Evolutionary conservation across 495 filamentous ascomycete species (phyloP), one percentile per base, ranked within the genome.

Genomic region (Trichoderma gamsii): DNA sequence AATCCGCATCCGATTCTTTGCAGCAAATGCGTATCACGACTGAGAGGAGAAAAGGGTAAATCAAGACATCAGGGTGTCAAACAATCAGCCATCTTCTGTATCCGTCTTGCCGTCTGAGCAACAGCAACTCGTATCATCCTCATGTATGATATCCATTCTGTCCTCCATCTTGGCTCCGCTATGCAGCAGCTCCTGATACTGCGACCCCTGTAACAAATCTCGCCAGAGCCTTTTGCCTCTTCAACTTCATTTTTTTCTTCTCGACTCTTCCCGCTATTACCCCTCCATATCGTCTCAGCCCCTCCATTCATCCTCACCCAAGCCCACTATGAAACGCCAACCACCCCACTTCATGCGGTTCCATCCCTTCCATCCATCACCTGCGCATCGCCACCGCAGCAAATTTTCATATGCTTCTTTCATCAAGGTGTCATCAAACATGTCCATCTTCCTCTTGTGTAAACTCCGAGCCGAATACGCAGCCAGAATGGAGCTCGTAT

Each of bases 321-420:
- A 56, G 16, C 56, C 23, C 56, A 61, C 56, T 25, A 61, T 61
- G 56, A 61, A 61, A 61, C 56, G 56, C 32, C 56, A 61, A 52
- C 49, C 1, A 0, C 25, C 56, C 56, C 56, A 61, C 56, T 61
- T 32, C 56, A 61, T 61, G 56, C 56, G 8, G 51, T 61, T 29
- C 27, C 21, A 23, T 52, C 18, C 49, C n/a, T 52, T 29, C 27
- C 21, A 23, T 52, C 16, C 49, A 52, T 52, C 49, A 52, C 25
- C 56, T 12, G 25, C 23, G 23, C 25, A 61, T 61, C n/a, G 56
- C 56, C 56, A 61, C 56, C 56, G 16, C 56, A 29, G 25, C 56
- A 61, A 61, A 7, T 61, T 61, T 38, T 38, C 35, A 9, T 29
- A 29, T 29, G 29, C 27, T 61, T 61, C 16, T 29, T 11, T 15